Evolutionary conservation across 345 rosid genomes (phyloP).

Genomic region (Acer saccharum): DNA sequence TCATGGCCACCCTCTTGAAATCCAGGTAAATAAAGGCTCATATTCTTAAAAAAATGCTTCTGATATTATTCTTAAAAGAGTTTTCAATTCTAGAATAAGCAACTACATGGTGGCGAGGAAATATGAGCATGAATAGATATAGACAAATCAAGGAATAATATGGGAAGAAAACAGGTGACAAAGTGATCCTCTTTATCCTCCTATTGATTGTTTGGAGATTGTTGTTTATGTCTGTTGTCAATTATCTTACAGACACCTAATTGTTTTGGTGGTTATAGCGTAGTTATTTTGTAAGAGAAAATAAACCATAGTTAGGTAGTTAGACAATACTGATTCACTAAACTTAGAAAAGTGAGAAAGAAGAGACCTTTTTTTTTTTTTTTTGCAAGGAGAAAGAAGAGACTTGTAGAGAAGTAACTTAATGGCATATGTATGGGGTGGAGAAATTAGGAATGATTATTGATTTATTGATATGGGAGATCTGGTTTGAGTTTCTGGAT

Average conservation of each 20-base stretch:
- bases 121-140: conserved; percentile 1
- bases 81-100: background rate
- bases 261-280: background rate
- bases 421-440: background rate
- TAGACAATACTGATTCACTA: background rate
- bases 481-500: background rate
- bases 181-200: too few species aligned
- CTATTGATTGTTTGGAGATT: background rate
- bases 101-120: background rate
- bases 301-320: background rate
- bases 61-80: background rate
- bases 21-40: conserved; percentile 50
- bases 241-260: background rate
- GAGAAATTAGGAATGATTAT: background rate
- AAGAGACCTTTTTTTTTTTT: too few species aligned
- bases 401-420: background rate
- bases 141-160: background rate
- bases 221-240: background rate
- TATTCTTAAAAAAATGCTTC: background rate
- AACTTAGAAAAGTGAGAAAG: background rate
- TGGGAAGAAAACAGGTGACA: background rate
- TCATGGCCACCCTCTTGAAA: conserved; percentile 94
- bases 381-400: background rate
- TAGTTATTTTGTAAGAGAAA: background rate
- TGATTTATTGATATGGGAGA: background rate